These are phyloP conservation scores for Kurtzmaniella quercitrusa DNA, from an alignment of 1,139 yeast genomes.

Conservation along the genomic window DNA sequence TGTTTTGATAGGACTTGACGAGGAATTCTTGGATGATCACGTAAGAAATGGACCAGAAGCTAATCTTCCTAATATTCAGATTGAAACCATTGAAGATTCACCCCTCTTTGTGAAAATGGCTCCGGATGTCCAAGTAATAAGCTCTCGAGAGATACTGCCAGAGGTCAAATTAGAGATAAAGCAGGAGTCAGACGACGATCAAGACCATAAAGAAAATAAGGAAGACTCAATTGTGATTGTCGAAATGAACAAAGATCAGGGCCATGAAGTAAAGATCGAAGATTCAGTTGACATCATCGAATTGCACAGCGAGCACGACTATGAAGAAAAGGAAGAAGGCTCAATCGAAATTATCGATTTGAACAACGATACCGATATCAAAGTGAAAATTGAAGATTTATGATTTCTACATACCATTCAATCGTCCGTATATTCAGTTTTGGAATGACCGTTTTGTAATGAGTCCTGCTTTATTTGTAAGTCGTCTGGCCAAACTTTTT, in stretches of 20 bases:
- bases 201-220: slow-evolving; percentile 10
- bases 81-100: slow-evolving; percentile 64
- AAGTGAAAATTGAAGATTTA: neutral
- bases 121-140: slow-evolving; percentile 54
- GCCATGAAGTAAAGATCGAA: too few species aligned
- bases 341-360: too few species aligned
- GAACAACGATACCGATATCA: neutral
- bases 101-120: slow-evolving; percentile 52
- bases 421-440: slow-evolving; percentile 14
- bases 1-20: slow-evolving; percentile 43
- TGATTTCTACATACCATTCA: neutral
- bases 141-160: slow-evolving; percentile 25
- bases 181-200: slow-evolving; percentile 7
- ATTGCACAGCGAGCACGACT: too few species aligned
- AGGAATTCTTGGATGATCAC: slow-evolving; percentile 27
- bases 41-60: slow-evolving; percentile 81
- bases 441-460: neutral
- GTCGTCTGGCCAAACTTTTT: slow-evolving; percentile 25
- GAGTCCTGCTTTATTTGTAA: slow-evolving; percentile 25
- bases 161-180: slow-evolving; percentile 1
- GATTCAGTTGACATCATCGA: slow-evolving; percentile 6
- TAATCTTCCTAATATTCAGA: slow-evolving; percentile 62
- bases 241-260: neutral
- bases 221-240: too few species aligned
- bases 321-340: too few species aligned